Evolutionary conservation across 768 basidiomycete genomes (phyloP).

Genomic region (Clathrus columnatus): DNA sequence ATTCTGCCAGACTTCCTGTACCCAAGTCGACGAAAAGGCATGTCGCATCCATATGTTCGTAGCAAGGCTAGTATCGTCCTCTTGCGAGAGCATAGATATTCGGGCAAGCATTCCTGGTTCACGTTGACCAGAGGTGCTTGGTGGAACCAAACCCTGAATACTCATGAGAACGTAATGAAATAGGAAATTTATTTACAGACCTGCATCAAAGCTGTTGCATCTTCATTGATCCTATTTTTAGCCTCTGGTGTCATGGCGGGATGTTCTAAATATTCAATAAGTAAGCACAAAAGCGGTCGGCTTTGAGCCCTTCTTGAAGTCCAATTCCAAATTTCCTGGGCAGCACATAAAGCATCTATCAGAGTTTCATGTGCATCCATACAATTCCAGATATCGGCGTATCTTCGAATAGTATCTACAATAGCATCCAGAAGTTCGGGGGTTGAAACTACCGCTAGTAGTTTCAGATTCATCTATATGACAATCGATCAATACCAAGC

Average conservation of each 20-base stretch:
- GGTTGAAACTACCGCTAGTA: slow-evolving; percentile 45
- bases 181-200: slow-evolving; percentile 29
- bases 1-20: slow-evolving; percentile 79
- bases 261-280: slow-evolving; percentile 58
- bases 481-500: slow-evolving; percentile 26
- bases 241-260: slow-evolving; percentile 44
- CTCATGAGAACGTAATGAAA: neutral
- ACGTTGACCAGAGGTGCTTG: slow-evolving; percentile 7
- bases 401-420: slow-evolving; percentile 65
- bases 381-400: slow-evolving; percentile 67
- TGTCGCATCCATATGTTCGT: slow-evolving; percentile 80
- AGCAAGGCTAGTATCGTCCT: slow-evolving; percentile 40
- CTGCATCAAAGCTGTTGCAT: slow-evolving; percentile 52
- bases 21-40: slow-evolving; percentile 64
- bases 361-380: slow-evolving; percentile 56
- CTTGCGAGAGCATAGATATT: slow-evolving; percentile 5
- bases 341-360: slow-evolving; percentile 47
- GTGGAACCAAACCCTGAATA: slow-evolving; percentile 6
- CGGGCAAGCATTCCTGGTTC: slow-evolving; percentile 7
- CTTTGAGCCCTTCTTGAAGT: slow-evolving; percentile 51
- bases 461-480: slow-evolving; percentile 26
- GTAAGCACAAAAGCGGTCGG: slow-evolving; percentile 50
- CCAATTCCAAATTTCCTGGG: slow-evolving; percentile 52
- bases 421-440: slow-evolving; percentile 49
- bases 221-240: slow-evolving; percentile 51